Percentiles rank a stretch among this genome's conserved stretches.
These are phyloP conservation scores for Chloranthus sessilifolius DNA, from an alignment of 164 flowering plant species.

Conservation along the genomic window DNA sequence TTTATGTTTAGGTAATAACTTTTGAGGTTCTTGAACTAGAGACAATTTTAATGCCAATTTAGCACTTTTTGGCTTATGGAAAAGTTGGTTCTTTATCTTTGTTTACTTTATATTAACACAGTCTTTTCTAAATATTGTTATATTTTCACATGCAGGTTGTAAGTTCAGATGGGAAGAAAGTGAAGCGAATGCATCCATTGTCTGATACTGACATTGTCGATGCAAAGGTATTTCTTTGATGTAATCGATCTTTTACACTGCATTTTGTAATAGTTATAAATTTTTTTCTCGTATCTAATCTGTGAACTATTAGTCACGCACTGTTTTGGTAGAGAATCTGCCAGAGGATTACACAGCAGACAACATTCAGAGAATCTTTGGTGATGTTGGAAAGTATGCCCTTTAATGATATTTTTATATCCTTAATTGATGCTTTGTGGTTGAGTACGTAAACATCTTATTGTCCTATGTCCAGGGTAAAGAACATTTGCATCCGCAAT, in stretches of 20 bases:
- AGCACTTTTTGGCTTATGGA: too few species aligned
- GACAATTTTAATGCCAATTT: too few species aligned
- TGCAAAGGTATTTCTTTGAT: slow-evolving; percentile 41
- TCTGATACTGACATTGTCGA: slow-evolving; percentile 38
- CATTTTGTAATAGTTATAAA: background rate
- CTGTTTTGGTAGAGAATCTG: slow-evolving; percentile 82
- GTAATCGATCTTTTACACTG: slow-evolving; percentile 1
- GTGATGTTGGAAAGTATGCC: slow-evolving; percentile 69
- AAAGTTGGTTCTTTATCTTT: too few species aligned
- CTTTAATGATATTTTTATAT: background rate
- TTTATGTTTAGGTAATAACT: too few species aligned
- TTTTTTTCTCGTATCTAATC: slow-evolving; percentile 23
- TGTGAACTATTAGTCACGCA: slow-evolving; percentile 46
- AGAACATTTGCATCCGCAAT: slow-evolving; percentile 46
- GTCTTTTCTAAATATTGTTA: too few species aligned
- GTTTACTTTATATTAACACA: too few species aligned
- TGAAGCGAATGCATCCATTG: slow-evolving; percentile 67
- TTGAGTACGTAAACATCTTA: background rate
- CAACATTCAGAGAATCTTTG: slow-evolving; percentile 56
- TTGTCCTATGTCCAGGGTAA: slow-evolving; percentile 37
- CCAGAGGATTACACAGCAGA: slow-evolving; percentile 70
- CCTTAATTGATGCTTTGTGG: background rate
- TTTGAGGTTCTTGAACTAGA: too few species aligned
- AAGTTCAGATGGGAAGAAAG: slow-evolving; percentile 70
- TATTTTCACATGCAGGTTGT: slow-evolving; percentile 42